Percentiles rank a stretch among this genome's conserved stretches.
Conservation (phyloP, 768 basidiomycete genomes). For the Mycena sanguinolenta region DNA sequence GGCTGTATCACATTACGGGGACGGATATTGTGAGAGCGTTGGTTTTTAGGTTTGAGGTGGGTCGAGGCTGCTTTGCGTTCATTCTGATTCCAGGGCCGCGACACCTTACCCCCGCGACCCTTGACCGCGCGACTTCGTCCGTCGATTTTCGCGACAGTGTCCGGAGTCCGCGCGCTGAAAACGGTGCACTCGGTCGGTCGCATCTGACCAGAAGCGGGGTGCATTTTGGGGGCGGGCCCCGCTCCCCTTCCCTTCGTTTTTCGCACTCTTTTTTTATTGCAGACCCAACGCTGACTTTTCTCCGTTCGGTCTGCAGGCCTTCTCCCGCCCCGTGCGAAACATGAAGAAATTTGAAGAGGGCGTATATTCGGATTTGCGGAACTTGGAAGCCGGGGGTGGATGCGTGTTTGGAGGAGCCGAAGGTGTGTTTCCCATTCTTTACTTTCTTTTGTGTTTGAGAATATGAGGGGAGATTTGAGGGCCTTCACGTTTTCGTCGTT, state of each 20-base stretch:
- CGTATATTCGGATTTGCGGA: conserved; percentile 92
- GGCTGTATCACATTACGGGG: conserved; percentile 94
- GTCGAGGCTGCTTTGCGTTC: conserved; percentile 37
- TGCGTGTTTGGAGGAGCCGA: conserved; percentile 95
- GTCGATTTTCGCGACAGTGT: no score
- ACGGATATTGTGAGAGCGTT: conserved; percentile 97
- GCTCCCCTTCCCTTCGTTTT: no score
- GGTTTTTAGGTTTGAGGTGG: conserved; percentile 90
- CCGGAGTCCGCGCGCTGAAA: no score
- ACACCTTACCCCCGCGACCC: no score
- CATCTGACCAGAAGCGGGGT: no score
- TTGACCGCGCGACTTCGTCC: no score
- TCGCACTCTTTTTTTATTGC: not conserved
- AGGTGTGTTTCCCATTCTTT: conserved; percentile 66
- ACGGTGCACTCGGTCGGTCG: no score
- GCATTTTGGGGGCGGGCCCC: no score
- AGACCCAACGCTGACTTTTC: not conserved
- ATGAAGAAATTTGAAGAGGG: conserved; percentile 99
- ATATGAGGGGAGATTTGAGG: no score
- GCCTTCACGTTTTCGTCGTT: no score
- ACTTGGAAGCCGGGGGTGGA: conserved; percentile 94
- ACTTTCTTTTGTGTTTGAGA: not conserved
- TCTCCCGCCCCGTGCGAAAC: conserved; percentile 89
- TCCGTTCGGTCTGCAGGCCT: conserved; percentile 61
- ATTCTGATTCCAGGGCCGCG: conserved; percentile 18